Conservation (phyloP, 2,329 filamentous ascomycete species). For the Xylaria sp. region DNA sequence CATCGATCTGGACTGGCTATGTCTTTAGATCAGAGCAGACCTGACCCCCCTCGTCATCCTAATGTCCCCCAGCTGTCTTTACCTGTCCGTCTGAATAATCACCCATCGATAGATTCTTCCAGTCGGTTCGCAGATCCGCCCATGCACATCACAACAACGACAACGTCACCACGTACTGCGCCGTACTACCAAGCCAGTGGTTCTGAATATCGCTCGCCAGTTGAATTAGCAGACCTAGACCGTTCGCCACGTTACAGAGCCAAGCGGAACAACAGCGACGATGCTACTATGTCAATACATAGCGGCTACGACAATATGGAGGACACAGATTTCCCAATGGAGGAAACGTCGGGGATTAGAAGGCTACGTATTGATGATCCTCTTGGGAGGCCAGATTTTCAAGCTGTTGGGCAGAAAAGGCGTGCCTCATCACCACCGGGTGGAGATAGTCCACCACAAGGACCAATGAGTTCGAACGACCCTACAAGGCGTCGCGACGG, state of each 20-base stretch:
- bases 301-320: slow-evolving; percentile 63
- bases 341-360: slow-evolving; percentile 56
- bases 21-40: slow-evolving; percentile 54
- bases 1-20: slow-evolving; percentile 57
- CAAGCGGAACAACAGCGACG: slow-evolving; percentile 65
- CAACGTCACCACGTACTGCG: slow-evolving; percentile 58
- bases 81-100: slow-evolving; percentile 57
- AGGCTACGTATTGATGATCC: slow-evolving; percentile 61
- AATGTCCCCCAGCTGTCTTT: slow-evolving; percentile 59
- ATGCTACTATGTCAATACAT: slow-evolving; percentile 57
- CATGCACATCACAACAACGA: slow-evolving; percentile 55
- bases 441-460: slow-evolving; percentile 58
- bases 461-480: slow-evolving; percentile 56
- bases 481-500: slow-evolving; percentile 61
- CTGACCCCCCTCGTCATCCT: slow-evolving; percentile 52
- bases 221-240: slow-evolving; percentile 59
- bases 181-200: slow-evolving; percentile 55
- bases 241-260: slow-evolving; percentile 59
- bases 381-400: slow-evolving; percentile 51
- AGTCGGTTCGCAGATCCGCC: slow-evolving; percentile 59
- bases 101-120: slow-evolving; percentile 58
- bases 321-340: slow-evolving; percentile 58
- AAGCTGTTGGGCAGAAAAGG: slow-evolving; percentile 63
- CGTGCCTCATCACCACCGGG: slow-evolving; percentile 65
- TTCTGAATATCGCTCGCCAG: slow-evolving; percentile 58